Evolutionary conservation across 2,329 filamentous ascomycete species (phyloP), one percentile per base, ranked within the genome.

Genomic region (Fusarium sp.): DNA sequence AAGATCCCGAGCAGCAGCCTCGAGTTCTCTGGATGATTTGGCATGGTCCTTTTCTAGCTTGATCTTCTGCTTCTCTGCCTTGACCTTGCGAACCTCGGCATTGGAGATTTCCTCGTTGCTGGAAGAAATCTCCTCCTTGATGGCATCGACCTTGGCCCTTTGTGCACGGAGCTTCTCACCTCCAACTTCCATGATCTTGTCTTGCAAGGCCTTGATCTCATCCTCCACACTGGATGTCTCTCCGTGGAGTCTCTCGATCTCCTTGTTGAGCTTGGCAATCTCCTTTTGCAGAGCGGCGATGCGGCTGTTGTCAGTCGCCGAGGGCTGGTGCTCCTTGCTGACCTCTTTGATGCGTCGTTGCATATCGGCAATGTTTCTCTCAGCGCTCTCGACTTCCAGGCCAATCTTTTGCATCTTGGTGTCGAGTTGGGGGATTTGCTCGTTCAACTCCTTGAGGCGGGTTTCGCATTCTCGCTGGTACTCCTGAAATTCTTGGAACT

Each of bases 141-240:
- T 81, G 7, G 88, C 85, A 73, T 98, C 94, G 31, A 99, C 93
- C 80, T 91, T 96, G 60, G 92, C 88, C 69, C 95, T 93, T 74
- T 99, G 94, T 15, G 89, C 86, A 52, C 95, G 89, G 15, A 99
- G 87, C 77, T 92, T 93, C 71, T 98, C 93, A 77, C 95, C 95
- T 72, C 95, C 95, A 63, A 97, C 90, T 76, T 97, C 90, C 95
- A 99, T 98, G 72, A 99, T 99, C 81, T 93, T 96, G 83, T 95
- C 90, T 74, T 99, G 94, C 1, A 99, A 82, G 19, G 84, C 84
- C 78, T 96, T 94, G 77, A 99, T 98, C 76, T 98, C 95, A 25
- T 89, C 88, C 74, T 99, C 95, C 8, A 97, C 88, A 41, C 89
- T 95, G 2, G 91, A 87, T n/a, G 91, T 97, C 77, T 98, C 92